Evolutionary conservation across 768 basidiomycete species (phyloP), one percentile per base, ranked within the genome.

Genomic region (Leucocoprinus birnbaumii): DNA sequence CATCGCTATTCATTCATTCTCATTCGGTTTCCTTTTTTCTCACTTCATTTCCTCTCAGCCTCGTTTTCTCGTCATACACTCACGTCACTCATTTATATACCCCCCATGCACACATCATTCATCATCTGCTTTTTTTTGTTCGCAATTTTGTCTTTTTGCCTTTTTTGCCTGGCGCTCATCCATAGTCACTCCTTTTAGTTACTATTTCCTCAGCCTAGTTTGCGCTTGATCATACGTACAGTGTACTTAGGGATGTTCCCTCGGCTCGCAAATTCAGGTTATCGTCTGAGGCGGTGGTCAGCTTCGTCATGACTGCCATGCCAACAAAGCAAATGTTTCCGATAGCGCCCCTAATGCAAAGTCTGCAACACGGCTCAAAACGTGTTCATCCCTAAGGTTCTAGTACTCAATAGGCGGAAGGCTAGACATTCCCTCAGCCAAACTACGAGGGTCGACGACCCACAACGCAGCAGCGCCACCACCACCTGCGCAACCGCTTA

Each of bases 351-450:
- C n/a, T n/a, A n/a, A n/a, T n/a, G n/a, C n/a, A n/a, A n/a, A n/a
- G n/a, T n/a, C 31, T 31, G 31, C 31, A 5, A 11, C 31, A 31
- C 11, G 31, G 31, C 11, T 31, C n/a, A 11, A 31, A 31, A 31
- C 31, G 31, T 31, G 31, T 31, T 31, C 31, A 41, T 41, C 40
- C 16, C 24, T 24, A 26, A 48, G 10, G 26, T 9, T 22, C 18
- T 4, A 31, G 21, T 40, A 56, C 16, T 56, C 41, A n/a, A 34
- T 16, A 18, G 26, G 13, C 11, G 41, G 47, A 14, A 48, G 48
- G 48, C 59, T 62, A 19, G 66, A 70, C 71, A 73, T 72, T 24
- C 73, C 74, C 63, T 92, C 89, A 10, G 89, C 84, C 57, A 94
- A 68, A 73, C 90, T 92, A 46, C 89, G 74, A 2, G 46, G 66